These are phyloP conservation scores for Apiospora phragmitis DNA, from an alignment of 2,329 filamentous ascomycete species.

Conservation along the genomic window DNA sequence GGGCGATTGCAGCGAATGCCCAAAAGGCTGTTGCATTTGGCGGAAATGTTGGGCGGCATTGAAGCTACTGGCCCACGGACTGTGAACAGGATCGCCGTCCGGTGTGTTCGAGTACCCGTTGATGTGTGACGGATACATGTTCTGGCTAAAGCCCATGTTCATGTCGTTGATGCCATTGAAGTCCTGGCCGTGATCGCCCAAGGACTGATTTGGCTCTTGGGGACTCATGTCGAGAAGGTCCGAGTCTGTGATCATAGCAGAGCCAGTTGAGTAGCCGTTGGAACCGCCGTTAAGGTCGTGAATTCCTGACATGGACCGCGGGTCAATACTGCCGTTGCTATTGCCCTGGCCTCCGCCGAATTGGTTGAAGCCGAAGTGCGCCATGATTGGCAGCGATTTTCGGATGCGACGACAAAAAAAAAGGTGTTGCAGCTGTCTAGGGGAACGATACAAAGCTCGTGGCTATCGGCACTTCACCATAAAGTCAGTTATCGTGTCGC, in stretches of 20 bases:
- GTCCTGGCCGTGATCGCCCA: slow-evolving; percentile 56
- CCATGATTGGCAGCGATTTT: slow-evolving; percentile 41
- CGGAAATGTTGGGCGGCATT: slow-evolving; percentile 72
- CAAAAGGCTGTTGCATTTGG: slow-evolving; percentile 61
- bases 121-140: slow-evolving; percentile 64
- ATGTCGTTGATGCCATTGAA: slow-evolving; percentile 56
- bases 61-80: slow-evolving; percentile 80
- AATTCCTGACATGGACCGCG: slow-evolving; percentile 64
- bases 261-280: slow-evolving; percentile 74
- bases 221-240: slow-evolving; percentile 77
- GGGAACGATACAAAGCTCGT: slow-evolving; percentile 2
- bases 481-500: background rate
- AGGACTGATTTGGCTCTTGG: slow-evolving; percentile 49
- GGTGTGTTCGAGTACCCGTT: slow-evolving; percentile 89
- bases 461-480: background rate
- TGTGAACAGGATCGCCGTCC: slow-evolving; percentile 88
- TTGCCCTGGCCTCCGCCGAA: slow-evolving; percentile 56
- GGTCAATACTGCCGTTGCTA: slow-evolving; percentile 68
- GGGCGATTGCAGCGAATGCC: slow-evolving; percentile 54
- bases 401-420: background rate
- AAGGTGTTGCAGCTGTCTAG: background rate
- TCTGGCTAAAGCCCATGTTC: slow-evolving; percentile 58
- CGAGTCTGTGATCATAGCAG: slow-evolving; percentile 81
- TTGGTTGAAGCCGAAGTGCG: slow-evolving; percentile 57
- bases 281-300: slow-evolving; percentile 30